Conservation (phyloP, 257 asterid species). For the Parsonsia alboflavescens region DNA sequence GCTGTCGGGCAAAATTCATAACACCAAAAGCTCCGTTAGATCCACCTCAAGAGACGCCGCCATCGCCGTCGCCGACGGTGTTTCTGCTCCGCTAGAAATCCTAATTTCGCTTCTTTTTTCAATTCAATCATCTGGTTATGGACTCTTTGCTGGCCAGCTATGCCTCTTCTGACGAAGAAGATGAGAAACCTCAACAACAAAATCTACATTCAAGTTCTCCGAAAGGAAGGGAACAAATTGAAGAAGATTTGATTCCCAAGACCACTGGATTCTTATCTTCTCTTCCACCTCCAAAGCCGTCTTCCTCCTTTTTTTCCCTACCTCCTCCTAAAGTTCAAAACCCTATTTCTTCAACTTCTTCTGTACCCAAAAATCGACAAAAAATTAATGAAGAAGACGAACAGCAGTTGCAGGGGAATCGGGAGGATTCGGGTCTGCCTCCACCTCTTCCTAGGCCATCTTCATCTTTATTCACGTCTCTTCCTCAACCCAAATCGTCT, state of each 20-base stretch:
- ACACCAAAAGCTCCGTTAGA: background rate
- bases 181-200: conserved; percentile 22
- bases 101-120: background rate
- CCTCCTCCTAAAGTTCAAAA: conserved; percentile 11
- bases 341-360: background rate
- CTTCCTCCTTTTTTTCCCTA: conserved; percentile 16
- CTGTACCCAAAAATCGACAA: background rate
- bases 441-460: conserved; percentile 38
- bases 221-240: conserved; percentile 22
- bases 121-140: conserved; percentile 29
- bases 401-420: background rate
- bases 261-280: conserved; percentile 45
- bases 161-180: conserved; percentile 90
- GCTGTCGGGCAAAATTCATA: background rate
- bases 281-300: conserved; percentile 55
- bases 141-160: conserved; percentile 69
- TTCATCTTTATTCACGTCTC: conserved; percentile 28
- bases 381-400: background rate
- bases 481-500: conserved; percentile 59
- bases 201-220: conserved; percentile 15
- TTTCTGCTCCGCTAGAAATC: background rate
- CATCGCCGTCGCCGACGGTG: background rate
- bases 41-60: background rate
- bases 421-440: background rate
- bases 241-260: conserved; percentile 16